phyloP scores from a whole-genome alignment of 768 basidiomycete genomes.

The Phaffia tasmanica region DNA sequence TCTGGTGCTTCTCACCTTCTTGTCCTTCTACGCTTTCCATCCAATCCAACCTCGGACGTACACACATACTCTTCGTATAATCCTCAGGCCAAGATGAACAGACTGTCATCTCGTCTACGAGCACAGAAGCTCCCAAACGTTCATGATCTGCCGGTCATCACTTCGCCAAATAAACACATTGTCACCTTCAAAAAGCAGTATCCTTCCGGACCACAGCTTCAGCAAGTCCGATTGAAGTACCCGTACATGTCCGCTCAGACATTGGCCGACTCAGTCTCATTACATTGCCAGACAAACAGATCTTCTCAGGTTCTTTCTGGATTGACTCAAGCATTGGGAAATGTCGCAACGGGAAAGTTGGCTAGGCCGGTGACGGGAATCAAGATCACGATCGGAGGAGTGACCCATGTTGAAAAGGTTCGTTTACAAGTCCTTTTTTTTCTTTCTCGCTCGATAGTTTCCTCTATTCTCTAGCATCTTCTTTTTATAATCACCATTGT shows the following conservation, averaged over 20 bases:
- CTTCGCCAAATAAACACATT: slow-evolving; percentile 3
- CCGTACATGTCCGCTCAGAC: slow-evolving; percentile 20
- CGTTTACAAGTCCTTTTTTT: neutral
- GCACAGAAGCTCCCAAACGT: neutral
- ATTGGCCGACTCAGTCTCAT: slow-evolving; percentile 11
- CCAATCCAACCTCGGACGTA: too few species aligned
- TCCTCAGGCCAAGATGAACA: too few species aligned
- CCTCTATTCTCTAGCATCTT: neutral
- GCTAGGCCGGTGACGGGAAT: slow-evolving; percentile 22
- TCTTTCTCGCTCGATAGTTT: neutral
- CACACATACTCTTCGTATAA: too few species aligned
- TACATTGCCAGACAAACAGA: slow-evolving; percentile 3
- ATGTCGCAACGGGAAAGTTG: slow-evolving; percentile 11
- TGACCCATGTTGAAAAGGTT: slow-evolving; percentile 22
- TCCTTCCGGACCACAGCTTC: slow-evolving; percentile 20
- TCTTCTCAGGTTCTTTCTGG: neutral
- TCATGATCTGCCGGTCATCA: neutral
- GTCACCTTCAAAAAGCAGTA: slow-evolving; percentile 14
- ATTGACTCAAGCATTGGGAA: slow-evolving; percentile 20
- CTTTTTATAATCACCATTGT: neutral
- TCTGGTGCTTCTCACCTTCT: too few species aligned
- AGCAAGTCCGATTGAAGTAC: slow-evolving; percentile 25
- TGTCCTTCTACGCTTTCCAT: too few species aligned
- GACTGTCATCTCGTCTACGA: too few species aligned
- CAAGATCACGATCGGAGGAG: slow-evolving; percentile 15